Percentiles rank a stretch among this genome's conserved stretches.
Evolutionary conservation across 352 stramenopile genomes (phyloP).

Genomic region (Pelagophyceae sp.): DNA sequence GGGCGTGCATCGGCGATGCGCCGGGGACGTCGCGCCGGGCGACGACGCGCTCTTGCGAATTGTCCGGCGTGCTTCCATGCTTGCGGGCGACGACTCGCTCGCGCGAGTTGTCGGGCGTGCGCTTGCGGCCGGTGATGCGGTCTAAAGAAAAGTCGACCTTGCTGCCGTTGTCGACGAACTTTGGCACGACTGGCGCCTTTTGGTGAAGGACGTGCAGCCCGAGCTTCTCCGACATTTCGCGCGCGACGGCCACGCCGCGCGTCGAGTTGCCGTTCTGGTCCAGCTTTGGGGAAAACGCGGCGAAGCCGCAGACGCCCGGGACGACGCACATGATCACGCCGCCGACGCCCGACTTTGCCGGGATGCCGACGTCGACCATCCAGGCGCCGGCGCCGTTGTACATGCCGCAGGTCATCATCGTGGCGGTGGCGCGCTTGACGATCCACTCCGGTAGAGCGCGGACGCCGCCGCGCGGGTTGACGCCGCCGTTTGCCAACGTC

Average conservation of each 20-base stretch:
- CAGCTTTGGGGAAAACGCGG: slow-evolving; percentile 40
- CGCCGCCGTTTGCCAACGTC: slow-evolving; percentile 41
- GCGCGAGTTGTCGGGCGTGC: too few relatives aligned
- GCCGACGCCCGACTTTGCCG: slow-evolving; percentile 42
- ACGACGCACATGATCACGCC: slow-evolving; percentile 40
- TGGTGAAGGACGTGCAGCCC: neutral
- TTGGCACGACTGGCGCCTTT: too few relatives aligned
- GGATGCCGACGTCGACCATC: slow-evolving; percentile 37
- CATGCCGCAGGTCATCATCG: slow-evolving; percentile 43
- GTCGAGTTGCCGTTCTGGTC: slow-evolving; percentile 43
- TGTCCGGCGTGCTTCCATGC: too few relatives aligned
- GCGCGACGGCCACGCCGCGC: slow-evolving; percentile 27
- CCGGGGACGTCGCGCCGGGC: too few relatives aligned
- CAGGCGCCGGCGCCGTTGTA: slow-evolving; percentile 41
- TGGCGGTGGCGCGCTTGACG: slow-evolving; percentile 28
- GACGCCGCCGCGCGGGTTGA: slow-evolving; percentile 37
- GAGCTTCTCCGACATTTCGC: neutral
- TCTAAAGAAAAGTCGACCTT: too few relatives aligned
- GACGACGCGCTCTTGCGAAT: too few relatives aligned
- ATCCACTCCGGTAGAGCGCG: slow-evolving; percentile 34
- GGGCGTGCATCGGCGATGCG: too few relatives aligned
- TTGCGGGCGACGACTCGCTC: too few relatives aligned
- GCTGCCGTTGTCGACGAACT: too few relatives aligned
- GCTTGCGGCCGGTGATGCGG: too few relatives aligned
- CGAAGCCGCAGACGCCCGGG: slow-evolving; percentile 39